Conservation (phyloP, 495 filamentous ascomycete genomes). For the Aspergillus saccharolyticus region DNA sequence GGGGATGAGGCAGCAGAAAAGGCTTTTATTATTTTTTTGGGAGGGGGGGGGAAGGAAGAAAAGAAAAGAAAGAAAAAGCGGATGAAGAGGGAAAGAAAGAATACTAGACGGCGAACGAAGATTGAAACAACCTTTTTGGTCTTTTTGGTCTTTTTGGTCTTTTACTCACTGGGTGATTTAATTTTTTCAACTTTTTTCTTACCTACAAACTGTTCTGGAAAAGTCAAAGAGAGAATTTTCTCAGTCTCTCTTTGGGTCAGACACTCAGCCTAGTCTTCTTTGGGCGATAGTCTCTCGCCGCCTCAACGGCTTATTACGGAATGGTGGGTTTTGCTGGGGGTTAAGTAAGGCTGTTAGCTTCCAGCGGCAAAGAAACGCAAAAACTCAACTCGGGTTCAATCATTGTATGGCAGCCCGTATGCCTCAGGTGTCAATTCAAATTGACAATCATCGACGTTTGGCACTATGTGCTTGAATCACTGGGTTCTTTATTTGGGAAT, state of each 20-base stretch:
- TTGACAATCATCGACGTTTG: no score
- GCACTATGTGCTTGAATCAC: no score
- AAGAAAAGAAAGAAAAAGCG: conserved; percentile 29
- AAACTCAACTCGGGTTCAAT: background rate
- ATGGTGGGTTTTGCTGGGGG: background rate
- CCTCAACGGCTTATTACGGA: conserved; percentile 21
- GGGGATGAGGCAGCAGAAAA: conserved; percentile 27
- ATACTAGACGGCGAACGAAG: conserved; percentile 12
- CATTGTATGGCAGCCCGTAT: background rate
- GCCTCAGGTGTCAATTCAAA: no score
- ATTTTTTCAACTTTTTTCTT: conserved; percentile 2
- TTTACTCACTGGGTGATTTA: conserved; percentile 10
- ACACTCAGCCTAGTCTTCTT: conserved; percentile 20
- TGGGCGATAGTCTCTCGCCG: conserved; percentile 13
- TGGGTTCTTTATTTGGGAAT: no score
- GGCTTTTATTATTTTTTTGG: conserved; percentile 13
- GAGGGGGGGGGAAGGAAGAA: conserved; percentile 26
- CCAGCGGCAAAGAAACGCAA: conserved; percentile 1
- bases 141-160: conserved; percentile 8
- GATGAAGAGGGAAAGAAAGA: conserved; percentile 28
- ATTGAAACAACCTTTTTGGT: conserved; percentile 4
- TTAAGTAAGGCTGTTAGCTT: background rate
- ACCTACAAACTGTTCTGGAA: conserved; percentile 30
- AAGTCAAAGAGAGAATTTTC: conserved; percentile 27
- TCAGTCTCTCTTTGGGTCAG: conserved; percentile 8